phyloP scores from a whole-genome alignment of 306 rosid genomes.

The barrel medic (Medicago truncatula) region DNA sequence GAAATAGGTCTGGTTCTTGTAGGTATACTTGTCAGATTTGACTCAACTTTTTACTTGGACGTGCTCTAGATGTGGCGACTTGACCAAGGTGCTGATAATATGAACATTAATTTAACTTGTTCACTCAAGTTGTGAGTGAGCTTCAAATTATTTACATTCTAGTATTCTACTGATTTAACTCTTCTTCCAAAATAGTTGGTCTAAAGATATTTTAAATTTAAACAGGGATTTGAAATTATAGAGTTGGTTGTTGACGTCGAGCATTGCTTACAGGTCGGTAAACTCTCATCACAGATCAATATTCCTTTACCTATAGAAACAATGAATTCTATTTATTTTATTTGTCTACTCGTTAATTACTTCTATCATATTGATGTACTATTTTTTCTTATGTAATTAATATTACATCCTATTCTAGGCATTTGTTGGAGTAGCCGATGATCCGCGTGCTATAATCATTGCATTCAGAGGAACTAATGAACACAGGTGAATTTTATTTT shows the following conservation, averaged over 20 bases:
- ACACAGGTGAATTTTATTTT: constrained; percentile 62
- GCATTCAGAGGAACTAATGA: constrained; percentile 98
- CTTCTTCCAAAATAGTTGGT: constrained; percentile 32
- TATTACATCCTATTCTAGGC: constrained; percentile 56
- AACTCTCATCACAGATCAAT: constrained; percentile 25
- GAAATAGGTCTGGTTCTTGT: constrained; percentile 48
- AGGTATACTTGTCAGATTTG: constrained; percentile 94
- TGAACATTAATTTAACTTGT: constrained; percentile 22
- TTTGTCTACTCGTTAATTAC: constrained; percentile 10
- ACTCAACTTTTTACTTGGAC: constrained; percentile 92
- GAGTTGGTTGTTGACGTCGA: constrained; percentile 91
- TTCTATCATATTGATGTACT: neutral
- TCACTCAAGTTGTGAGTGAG: constrained; percentile 27
- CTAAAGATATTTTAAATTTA: constrained; percentile 45
- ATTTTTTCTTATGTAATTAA: constrained; percentile 35
- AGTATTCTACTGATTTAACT: constrained; percentile 30
- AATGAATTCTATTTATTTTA: constrained; percentile 14
- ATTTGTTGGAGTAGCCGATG: constrained; percentile 84
- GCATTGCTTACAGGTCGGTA: constrained; percentile 99
- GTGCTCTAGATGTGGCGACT: constrained; percentile 74
- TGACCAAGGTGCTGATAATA: constrained; percentile 73
- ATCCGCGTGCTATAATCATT: constrained; percentile 79
- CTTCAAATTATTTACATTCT: constrained; percentile 27
- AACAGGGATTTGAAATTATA: constrained; percentile 93
- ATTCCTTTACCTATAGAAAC: constrained; percentile 25